Base-by-base conservation (phyloP, 108 stramenopile species). In the Discostella stelligeroides region DNA sequence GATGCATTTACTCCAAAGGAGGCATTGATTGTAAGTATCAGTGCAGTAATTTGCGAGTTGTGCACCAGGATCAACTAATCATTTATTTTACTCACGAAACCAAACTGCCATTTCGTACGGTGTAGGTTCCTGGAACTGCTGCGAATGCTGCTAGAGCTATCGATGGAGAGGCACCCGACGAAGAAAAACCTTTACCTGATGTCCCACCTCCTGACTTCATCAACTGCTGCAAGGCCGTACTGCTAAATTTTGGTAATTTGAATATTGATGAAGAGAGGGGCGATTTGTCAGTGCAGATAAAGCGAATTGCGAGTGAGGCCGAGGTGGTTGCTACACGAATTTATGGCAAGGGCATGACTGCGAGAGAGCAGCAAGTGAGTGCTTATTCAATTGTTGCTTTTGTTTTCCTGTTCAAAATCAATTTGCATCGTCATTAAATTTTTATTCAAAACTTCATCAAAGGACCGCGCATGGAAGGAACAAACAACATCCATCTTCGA, bases 121-220 rank as follows among this genome's bases (percentile, higher is more conserved):
- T 2, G 28, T 27, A 86, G 86, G 86, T 94, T 47, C 82, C 85
- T 20, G 93, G 93, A 68, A 94, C 87, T 17, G 75, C 89, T n/a
- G 90, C 86, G 21, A 94, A 94, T 64, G 93, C 93, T 15, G 68
- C 69, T 49, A 92, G 84, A 65, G 91, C 93, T 8, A 68, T 92
- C 39, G 89, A 91, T n/a, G 93, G 93, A 25, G 90, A 90, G 48
- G 63, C 63, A 4, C 90, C 90, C 2, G 89, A 94, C 0, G 81
- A 90, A 62, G 87, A 90, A 60, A 86, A 91, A 54, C 88, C 92
- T 18, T 79, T 87, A 85, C 91, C 91, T 21, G 94, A 95, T 24
- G 94, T 95, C 9, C 89, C 91, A 47, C 94, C 94, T 37, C 91
- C 94, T 5, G 91, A 91, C 55, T 95, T 95, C 66, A 92, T 95